Percentiles rank a stretch among this genome's conserved stretches.
Evolutionary conservation across 257 asterid genomes (phyloP).

Genomic region (Rauvolfia tetraphylla): DNA sequence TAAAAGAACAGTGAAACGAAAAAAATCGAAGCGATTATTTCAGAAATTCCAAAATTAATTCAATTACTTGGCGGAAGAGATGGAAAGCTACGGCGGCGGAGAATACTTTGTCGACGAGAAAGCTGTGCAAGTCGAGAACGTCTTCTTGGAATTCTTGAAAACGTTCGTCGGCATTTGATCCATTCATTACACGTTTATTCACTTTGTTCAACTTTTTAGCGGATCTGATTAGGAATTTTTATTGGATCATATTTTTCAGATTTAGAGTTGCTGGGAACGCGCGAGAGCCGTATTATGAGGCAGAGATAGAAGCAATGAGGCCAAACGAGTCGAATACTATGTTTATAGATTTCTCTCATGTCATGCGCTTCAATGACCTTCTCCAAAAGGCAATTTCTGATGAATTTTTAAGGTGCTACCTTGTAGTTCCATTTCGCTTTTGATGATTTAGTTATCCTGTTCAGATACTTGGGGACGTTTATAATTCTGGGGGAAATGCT

Average conservation of each 20-base stretch:
- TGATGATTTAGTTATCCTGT: not conserved
- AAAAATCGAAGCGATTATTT: not conserved
- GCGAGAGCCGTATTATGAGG: constrained; percentile 68
- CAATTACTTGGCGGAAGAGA: constrained; percentile 15
- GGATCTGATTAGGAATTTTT: not conserved
- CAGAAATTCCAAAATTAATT: not conserved
- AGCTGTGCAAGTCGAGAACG: constrained; percentile 75
- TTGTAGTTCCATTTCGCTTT: not conserved
- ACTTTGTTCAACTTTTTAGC: not conserved
- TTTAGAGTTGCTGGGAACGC: constrained; percentile 41
- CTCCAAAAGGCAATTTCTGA: constrained; percentile 85
- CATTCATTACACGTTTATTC: no score
- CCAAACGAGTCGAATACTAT: constrained; percentile 81
- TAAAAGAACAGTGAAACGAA: not conserved
- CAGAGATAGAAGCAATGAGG: constrained; percentile 77
- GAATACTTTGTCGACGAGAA: constrained; percentile 81
- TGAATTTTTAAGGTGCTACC: constrained; percentile 54
- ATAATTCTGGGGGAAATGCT: not conserved
- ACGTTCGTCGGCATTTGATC: constrained; percentile 17
- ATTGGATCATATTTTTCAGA: constrained; percentile 27
- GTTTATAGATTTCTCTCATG: constrained; percentile 93
- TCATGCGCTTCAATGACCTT: constrained; percentile 74
- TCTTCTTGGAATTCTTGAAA: constrained; percentile 79
- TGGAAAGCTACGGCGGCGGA: constrained; percentile 53
- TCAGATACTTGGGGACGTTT: not conserved